Base-by-base conservation (phyloP, 345 rosid species). In the Sisymbrium irio region DNA sequence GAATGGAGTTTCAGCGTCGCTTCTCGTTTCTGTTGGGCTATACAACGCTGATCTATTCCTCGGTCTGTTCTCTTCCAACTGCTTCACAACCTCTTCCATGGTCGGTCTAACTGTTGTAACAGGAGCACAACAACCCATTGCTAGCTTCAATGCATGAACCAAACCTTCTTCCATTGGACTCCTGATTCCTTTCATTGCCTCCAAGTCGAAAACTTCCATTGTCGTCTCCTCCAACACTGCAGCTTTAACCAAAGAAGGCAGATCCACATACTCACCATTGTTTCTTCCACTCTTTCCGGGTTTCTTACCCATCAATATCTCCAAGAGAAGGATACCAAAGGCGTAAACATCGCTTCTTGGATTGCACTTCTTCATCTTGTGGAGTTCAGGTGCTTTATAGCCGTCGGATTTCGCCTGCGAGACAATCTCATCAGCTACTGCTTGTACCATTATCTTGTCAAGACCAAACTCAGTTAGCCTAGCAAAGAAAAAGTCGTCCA, bases 51-150 rank as follows among this genome's bases (percentile, higher is more conserved):
- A 95, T 82, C 93, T 76, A 81, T 95, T 95, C 81, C 99, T 85
- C 2, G 99, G 99, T 76, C 99, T 85, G 64, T 92, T 92, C 76
- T 95, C 97, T 50, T 95, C 99, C 78, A 95, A 71, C 77, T 89
- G 99, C 86, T 87, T 92, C 63, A 95, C 97, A 30, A 95, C 97
- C 70, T 95, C 99, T 58, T 95, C 97, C 96, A 92, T 95, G 40
- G 96, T 70, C 0, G 99, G 99, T 76, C 99, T 80, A 18, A 95
- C 97, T 0, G 97, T 69, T 42, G 97, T 84, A 56, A 90, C 99
- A 0, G 99, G 99, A 19, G 99, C 96, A 63, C 99, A 95, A 30
- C 99, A 95, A 33, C 99, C 99, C 99, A 95, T 95, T 2, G 97
- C 97, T 7, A 95, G 89, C 80, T 95, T 95, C 90, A 95, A 73